Evolutionary conservation across 2,329 filamentous ascomycete species (phyloP).

Genomic region (Podosphaera leucotricha): DNA sequence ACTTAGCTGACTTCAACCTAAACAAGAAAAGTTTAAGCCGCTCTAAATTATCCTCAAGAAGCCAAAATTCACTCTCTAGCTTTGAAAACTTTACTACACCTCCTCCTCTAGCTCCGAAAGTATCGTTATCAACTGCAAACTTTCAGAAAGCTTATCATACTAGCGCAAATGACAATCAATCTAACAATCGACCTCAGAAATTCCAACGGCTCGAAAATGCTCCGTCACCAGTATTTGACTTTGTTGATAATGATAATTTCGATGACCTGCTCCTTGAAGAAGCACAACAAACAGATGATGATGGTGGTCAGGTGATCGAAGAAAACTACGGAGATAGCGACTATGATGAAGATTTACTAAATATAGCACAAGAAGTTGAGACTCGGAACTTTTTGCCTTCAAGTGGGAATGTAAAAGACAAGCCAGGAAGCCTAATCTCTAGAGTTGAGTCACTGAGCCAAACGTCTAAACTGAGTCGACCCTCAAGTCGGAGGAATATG

Average conservation of each 20-base stretch:
- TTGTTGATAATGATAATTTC: slow-evolving; percentile 10
- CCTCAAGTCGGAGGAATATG: slow-evolving; percentile 9
- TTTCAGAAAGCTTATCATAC: too few relatives aligned
- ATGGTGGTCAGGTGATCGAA: slow-evolving; percentile 2
- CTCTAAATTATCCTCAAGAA: too few relatives aligned
- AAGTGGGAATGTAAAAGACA: neutral
- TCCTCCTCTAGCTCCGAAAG: too few relatives aligned
- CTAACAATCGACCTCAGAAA: too few relatives aligned
- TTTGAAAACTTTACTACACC: too few relatives aligned
- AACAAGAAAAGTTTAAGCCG: too few relatives aligned
- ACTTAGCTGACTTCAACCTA: too few relatives aligned
- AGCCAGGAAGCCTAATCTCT: neutral
- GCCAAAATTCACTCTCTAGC: too few relatives aligned
- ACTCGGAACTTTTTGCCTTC: slow-evolving; percentile 13
- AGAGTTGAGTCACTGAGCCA: slow-evolving; percentile 3
- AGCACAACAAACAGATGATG: slow-evolving; percentile 3
- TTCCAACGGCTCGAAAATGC: slow-evolving; percentile 3
- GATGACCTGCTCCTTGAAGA: slow-evolving; percentile 11
- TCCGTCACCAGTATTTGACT: slow-evolving; percentile 4
- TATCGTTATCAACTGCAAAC: too few relatives aligned
- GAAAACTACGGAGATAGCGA: slow-evolving; percentile 6
- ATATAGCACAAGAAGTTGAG: slow-evolving; percentile 21
- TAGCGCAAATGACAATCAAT: too few relatives aligned
- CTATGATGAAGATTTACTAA: slow-evolving; percentile 15
- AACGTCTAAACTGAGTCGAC: slow-evolving; percentile 3